Evolutionary conservation across 2,329 filamentous ascomycete species (phyloP).

Genomic region (Macrophomina phaseolina): DNA sequence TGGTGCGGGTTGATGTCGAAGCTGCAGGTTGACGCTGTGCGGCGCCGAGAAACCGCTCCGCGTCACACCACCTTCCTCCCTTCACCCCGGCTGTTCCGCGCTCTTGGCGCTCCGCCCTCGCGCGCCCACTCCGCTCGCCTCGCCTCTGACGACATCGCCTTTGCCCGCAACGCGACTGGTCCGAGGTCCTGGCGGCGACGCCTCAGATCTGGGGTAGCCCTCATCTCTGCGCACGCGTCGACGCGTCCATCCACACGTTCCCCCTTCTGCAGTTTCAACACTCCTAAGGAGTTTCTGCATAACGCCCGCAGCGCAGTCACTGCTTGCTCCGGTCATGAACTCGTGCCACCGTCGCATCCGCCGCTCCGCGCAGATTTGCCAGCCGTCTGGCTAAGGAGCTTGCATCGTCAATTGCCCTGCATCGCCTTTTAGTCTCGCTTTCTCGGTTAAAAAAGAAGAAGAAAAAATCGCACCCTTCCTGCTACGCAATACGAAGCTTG

Average conservation of each 20-base stretch:
- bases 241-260: background rate
- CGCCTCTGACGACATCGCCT: conserved; percentile 24
- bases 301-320: background rate
- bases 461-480: background rate
- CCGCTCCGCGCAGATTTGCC: conserved; percentile 2
- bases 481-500: background rate
- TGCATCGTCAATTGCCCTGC: background rate
- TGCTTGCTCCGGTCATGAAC: conserved; percentile 20
- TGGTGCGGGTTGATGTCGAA: conserved; percentile 14
- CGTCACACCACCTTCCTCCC: conserved; percentile 19
- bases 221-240: background rate
- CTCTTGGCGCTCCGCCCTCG: conserved; percentile 5
- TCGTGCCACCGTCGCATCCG: background rate
- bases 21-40: conserved; percentile 13
- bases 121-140: background rate
- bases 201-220: background rate
- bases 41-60: conserved; percentile 12
- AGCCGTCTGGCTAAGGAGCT: background rate
- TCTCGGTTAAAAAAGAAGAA: background rate
- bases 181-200: background rate
- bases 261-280: too few species aligned
- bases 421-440: background rate
- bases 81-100: conserved; percentile 4
- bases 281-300: background rate
- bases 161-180: conserved; percentile 19